phyloP scores from a whole-genome alignment of 345 rosid genomes.

The Triadica sebifera region DNA sequence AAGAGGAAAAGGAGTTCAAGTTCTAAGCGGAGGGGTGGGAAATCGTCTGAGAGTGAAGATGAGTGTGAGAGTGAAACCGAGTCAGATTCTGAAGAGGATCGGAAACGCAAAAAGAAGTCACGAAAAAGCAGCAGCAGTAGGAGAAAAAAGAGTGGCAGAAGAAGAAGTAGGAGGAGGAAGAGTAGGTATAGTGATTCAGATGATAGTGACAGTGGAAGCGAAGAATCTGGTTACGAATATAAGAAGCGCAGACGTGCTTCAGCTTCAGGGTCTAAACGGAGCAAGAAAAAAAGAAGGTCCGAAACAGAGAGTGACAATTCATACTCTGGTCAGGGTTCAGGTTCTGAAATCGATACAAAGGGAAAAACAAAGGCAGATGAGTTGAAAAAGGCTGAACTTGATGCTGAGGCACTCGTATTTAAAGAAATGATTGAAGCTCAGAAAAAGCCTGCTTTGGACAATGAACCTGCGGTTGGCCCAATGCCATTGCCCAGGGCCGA shows the following conservation, averaged over 20 bases:
- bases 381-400: slow-evolving; percentile 42
- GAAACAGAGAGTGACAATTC: slow-evolving; percentile 38
- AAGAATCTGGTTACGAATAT: slow-evolving; percentile 24
- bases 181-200: slow-evolving; percentile 24
- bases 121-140: slow-evolving; percentile 30
- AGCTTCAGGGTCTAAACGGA: slow-evolving; percentile 26
- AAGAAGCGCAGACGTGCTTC: slow-evolving; percentile 42
- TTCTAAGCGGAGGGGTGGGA: slow-evolving; percentile 34
- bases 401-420: slow-evolving; percentile 63
- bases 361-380: slow-evolving; percentile 38
- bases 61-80: slow-evolving; percentile 49
- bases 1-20: slow-evolving; percentile 37
- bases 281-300: slow-evolving; percentile 43
- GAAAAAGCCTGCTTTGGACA: slow-evolving; percentile 66
- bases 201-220: slow-evolving; percentile 22
- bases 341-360: slow-evolving; percentile 37
- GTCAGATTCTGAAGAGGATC: slow-evolving; percentile 41
- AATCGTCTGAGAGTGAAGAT: slow-evolving; percentile 32
- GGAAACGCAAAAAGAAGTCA: slow-evolving; percentile 32
- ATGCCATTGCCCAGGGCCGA: slow-evolving; percentile 88
- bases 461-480: slow-evolving; percentile 80
- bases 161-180: slow-evolving; percentile 27
- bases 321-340: slow-evolving; percentile 31
- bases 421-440: slow-evolving; percentile 79
- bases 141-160: slow-evolving; percentile 32